These are phyloP conservation scores for Bondarzewia mesenterica DNA, from an alignment of 1,284 basidiomycete species.

Conservation along the genomic window DNA sequence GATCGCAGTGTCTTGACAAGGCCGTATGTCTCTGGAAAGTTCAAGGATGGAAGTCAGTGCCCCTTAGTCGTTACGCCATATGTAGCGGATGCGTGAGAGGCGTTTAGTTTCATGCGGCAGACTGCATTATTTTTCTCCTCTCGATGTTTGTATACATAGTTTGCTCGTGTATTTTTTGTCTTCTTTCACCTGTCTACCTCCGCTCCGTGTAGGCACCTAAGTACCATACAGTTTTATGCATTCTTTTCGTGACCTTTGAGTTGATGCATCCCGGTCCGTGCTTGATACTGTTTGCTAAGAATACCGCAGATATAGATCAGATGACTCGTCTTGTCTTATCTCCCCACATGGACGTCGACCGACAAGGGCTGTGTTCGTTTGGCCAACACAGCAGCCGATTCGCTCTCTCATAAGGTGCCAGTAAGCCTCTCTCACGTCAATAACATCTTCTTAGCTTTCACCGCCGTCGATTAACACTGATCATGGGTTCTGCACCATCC, in stretches of 20 bases:
- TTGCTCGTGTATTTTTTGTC: neutral
- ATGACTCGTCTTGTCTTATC: too few species aligned
- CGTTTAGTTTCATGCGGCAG: too few species aligned
- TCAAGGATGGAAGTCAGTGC: constrained; percentile 58
- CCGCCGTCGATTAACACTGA: neutral
- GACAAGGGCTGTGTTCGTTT: too few species aligned
- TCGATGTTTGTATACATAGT: neutral
- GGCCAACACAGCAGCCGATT: neutral
- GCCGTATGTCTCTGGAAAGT: constrained; percentile 56
- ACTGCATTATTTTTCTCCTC: too few species aligned
- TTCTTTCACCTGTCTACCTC: too few species aligned
- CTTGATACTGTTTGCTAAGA: too few species aligned
- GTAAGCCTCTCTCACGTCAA: neutral
- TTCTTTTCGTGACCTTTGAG: too few species aligned
- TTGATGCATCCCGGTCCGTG: too few species aligned
- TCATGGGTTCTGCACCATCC: constrained; percentile 50
- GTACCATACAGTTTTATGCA: too few species aligned
- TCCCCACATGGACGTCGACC: too few species aligned
- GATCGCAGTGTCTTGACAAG: constrained; percentile 58
- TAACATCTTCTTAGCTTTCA: neutral
- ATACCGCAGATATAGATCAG: too few species aligned
- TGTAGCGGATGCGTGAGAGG: neutral
- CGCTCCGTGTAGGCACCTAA: too few species aligned
- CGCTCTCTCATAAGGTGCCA: neutral
- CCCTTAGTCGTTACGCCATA: constrained; percentile 47